Evolutionary conservation across 257 asterid genomes (phyloP).

Genomic region (Plantago elongata): DNA sequence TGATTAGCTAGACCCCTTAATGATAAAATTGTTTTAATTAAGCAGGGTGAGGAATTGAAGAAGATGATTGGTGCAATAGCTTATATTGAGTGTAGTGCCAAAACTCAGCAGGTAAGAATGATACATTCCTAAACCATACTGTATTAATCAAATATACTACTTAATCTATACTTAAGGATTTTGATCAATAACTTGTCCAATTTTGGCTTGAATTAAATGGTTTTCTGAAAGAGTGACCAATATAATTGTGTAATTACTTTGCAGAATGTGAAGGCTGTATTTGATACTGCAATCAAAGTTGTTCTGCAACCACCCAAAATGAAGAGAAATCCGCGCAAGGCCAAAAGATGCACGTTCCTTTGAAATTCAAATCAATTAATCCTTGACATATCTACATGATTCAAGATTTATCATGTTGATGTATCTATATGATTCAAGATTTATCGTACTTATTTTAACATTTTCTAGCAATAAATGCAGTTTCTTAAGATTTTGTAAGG

Average conservation of each 20-base stretch:
- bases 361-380: slow-evolving; percentile 11
- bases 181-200: too few relatives aligned
- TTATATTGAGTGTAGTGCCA: slow-evolving; percentile 85
- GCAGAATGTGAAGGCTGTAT: slow-evolving; percentile 78
- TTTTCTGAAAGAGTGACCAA: neutral
- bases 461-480: too few relatives aligned
- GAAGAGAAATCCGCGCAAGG: slow-evolving; percentile 55
- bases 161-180: too few relatives aligned
- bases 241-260: slow-evolving; percentile 2
- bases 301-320: slow-evolving; percentile 72
- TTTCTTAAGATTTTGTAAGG: too few relatives aligned
- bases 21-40: neutral
- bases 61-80: slow-evolving; percentile 80
- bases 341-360: slow-evolving; percentile 55
- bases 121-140: too few relatives aligned
- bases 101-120: slow-evolving; percentile 68
- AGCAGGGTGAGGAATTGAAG: slow-evolving; percentile 80
- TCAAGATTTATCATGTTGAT: too few relatives aligned
- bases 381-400: too few relatives aligned
- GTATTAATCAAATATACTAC: too few relatives aligned
- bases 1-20: neutral
- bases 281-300: slow-evolving; percentile 76
- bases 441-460: too few relatives aligned
- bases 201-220: too few relatives aligned
- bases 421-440: too few relatives aligned